Base-by-base conservation (phyloP, 2,329 filamentous ascomycete species). In the Talaromyces rugulosus region DNA sequence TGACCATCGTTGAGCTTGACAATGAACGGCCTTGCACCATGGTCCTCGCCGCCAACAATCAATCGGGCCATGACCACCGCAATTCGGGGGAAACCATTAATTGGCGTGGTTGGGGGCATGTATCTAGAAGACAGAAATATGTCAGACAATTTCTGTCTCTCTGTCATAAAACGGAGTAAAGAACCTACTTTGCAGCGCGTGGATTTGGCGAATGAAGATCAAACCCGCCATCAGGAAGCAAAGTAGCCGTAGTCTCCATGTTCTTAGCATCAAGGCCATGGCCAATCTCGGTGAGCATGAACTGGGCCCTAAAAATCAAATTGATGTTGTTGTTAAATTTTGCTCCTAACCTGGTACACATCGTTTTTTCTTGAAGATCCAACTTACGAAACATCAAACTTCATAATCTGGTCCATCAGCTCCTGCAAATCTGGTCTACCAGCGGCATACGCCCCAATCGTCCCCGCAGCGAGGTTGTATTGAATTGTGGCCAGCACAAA, bases 201-300 rank as follows among this genome's bases (percentile, higher is more conserved):
- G 61, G 31, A 2, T 44, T 65, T 2, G 76, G 76, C 0, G 72
- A 75, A 54, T 77, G 68, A 12, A 77, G 64, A 12, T 71, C 66
- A 64, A 75, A 75, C 5, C 65, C 68, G 0, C 75, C 76, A 59
- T 77, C 69, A 3, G 68, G 56, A 2, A 71, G 64, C 5, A 74
- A 60, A 2, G 72, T 77, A 5, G 75, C 76, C 0, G 70, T 76
- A 1, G 76, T 78, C 60, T 78, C 72, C 4, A 79, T 56, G 34
- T 78, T 77, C 1, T 68, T 65, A 1, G 75, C 75, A 62, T 79
- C 76, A 3, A 78, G 66, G 1, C 77, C 76, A 60, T 78, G 76
- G 1, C 74, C 74, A 5, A 77, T 60, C 59, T 80, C 76, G 0
- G 75, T 79, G 2, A 79, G 67, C 68, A 79, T 69, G 58, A 76